phyloP scores from a whole-genome alignment of 768 basidiomycete genomes.

The Lepiota subincarnata region DNA sequence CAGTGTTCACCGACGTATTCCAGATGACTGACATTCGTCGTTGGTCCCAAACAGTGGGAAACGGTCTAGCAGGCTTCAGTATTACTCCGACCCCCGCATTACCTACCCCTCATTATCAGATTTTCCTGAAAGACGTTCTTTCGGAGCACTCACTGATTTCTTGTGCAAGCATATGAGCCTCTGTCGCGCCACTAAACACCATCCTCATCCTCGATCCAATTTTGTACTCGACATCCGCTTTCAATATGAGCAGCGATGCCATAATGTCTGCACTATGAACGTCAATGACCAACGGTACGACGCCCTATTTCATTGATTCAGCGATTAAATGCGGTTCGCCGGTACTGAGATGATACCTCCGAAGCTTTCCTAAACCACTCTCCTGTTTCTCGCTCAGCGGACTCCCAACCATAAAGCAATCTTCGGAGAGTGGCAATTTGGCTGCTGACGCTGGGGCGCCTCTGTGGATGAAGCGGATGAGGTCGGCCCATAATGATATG shows the following conservation, averaged over 20 bases:
- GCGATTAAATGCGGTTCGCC: not conserved
- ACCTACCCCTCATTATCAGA: constrained; percentile 27
- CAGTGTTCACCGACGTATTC: not conserved
- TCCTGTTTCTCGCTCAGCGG: constrained; percentile 42
- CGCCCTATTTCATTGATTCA: constrained; percentile 36
- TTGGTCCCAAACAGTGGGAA: constrained; percentile 71
- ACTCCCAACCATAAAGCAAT: constrained; percentile 55
- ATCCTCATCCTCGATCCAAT: constrained; percentile 56
- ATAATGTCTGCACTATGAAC: constrained; percentile 71
- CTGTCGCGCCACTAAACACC: constrained; percentile 58
- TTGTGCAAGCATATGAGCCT: constrained; percentile 62
- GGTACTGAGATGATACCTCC: constrained; percentile 33
- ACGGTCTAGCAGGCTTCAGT: constrained; percentile 55
- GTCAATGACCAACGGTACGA: constrained; percentile 63
- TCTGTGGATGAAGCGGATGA: constrained; percentile 26
- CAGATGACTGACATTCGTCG: constrained; percentile 49
- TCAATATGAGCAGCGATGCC: constrained; percentile 63
- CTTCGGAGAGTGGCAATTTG: constrained; percentile 61
- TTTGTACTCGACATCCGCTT: constrained; percentile 58
- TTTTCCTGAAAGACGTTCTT: not conserved
- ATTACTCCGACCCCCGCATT: constrained; percentile 47
- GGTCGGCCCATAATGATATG: constrained; percentile 53
- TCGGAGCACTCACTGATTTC: constrained; percentile 46
- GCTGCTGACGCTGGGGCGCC: constrained; percentile 53
- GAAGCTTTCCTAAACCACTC: constrained; percentile 54